Evolutionary conservation across 129 eudicot genomes (phyloP).

Genomic region (Saussurea involucrata): DNA sequence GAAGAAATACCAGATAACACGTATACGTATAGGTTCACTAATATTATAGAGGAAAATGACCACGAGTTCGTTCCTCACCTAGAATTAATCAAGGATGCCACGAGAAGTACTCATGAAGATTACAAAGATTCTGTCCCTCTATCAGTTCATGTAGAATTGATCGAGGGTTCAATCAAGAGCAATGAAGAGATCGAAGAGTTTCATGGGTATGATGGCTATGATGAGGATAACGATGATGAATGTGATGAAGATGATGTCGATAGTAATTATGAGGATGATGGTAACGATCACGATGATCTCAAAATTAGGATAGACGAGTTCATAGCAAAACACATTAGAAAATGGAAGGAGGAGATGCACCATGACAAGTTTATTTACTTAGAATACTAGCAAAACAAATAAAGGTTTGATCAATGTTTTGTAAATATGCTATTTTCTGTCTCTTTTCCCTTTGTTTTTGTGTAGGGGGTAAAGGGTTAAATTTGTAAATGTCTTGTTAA

Average conservation of each 20-base stretch:
- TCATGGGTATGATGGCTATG: conserved; percentile 26
- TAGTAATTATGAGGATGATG: background rate
- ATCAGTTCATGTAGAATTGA: conserved; percentile 12
- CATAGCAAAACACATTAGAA: conserved; percentile 27
- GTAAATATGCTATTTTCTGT: background rate
- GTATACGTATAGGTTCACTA: background rate
- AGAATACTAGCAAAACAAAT: conserved; percentile 18
- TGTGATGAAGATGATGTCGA: conserved; percentile 21
- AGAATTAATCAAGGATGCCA: conserved; percentile 21
- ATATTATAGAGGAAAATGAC: background rate
- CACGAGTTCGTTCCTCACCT: conserved; percentile 24
- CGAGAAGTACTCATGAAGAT: conserved; percentile 13
- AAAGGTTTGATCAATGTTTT: background rate
- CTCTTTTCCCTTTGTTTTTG: conserved; percentile 1
- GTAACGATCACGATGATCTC: conserved; percentile 23
- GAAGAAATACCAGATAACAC: conserved; percentile 10
- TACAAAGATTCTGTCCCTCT: background rate
- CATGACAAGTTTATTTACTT: conserved; percentile 22
- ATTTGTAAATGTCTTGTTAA: background rate
- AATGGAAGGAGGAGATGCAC: conserved; percentile 40
- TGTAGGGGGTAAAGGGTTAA: conserved; percentile 11
- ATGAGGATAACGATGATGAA: conserved; percentile 28
- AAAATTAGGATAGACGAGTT: conserved; percentile 20
- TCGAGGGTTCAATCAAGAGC: conserved; percentile 11
- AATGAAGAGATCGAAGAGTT: conserved; percentile 13